These are phyloP conservation scores for Coemansia sp. DNA, from an alignment of 192 early-diverging fungal species.

Conservation along the genomic window DNA sequence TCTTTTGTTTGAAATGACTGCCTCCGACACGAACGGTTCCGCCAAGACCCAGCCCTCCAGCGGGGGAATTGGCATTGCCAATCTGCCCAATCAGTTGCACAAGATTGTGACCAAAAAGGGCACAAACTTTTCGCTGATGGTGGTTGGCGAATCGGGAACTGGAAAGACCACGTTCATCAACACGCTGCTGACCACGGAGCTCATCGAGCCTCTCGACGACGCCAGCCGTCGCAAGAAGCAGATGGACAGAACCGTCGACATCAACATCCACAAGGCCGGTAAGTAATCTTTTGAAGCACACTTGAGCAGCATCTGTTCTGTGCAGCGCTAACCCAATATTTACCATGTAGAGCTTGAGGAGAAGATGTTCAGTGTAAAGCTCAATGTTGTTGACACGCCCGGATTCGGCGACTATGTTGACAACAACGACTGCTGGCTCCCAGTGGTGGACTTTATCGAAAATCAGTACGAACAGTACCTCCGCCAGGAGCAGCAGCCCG, in stretches of 20 bases:
- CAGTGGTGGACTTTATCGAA: conserved; percentile 96
- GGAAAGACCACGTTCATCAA: conserved; percentile 99
- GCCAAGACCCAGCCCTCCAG: conserved; percentile 34
- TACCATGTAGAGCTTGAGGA: conserved; percentile 80
- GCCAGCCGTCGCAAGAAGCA: conserved; percentile 81
- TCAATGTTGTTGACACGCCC: conserved; percentile 91
- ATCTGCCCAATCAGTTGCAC: conserved; percentile 98
- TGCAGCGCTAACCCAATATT: too few relatives aligned
- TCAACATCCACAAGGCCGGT: conserved; percentile 95
- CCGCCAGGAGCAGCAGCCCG: conserved; percentile 84
- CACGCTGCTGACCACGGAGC: conserved; percentile 93
- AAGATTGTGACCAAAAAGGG: conserved; percentile 97
- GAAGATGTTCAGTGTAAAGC: conserved; percentile 95
- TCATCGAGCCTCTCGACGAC: conserved; percentile 87
- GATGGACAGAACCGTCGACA: conserved; percentile 93
- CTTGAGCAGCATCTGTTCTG: too few relatives aligned
- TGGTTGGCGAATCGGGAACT: conserved; percentile 94
- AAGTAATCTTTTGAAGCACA: conserved; percentile 13
- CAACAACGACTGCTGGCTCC: conserved; percentile 96
- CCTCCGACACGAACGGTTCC: conserved; percentile 39
- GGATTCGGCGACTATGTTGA: conserved; percentile 90
- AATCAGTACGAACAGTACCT: conserved; percentile 96
- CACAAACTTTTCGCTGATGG: conserved; percentile 94
- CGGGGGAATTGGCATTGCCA: conserved; percentile 90
- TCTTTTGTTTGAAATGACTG: conserved; percentile 34